Conservation (phyloP, 2,329 filamentous ascomycete species). For the Pyrenophora tritici-repentis region DNA sequence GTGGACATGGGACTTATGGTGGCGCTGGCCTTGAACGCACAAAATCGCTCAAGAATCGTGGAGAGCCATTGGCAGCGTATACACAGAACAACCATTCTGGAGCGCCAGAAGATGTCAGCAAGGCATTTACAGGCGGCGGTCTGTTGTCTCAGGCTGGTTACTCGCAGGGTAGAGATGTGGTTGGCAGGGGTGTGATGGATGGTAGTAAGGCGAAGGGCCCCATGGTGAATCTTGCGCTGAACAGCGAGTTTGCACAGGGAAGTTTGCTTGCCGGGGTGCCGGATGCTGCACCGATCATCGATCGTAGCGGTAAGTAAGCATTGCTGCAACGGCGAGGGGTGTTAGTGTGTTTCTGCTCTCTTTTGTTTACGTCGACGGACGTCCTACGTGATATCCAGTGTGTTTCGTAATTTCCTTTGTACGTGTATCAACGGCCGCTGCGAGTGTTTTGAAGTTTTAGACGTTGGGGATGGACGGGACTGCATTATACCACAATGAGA, state of each 20-base stretch:
- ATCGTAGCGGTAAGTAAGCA: slow-evolving; percentile 38
- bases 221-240: slow-evolving; percentile 51
- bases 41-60: slow-evolving; percentile 42
- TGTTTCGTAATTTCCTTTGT: background rate
- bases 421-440: background rate
- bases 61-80: slow-evolving; percentile 40
- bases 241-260: slow-evolving; percentile 51
- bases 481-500: background rate
- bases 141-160: slow-evolving; percentile 49
- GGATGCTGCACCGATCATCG: slow-evolving; percentile 45
- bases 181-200: slow-evolving; percentile 54
- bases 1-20: slow-evolving; percentile 33
- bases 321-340: background rate
- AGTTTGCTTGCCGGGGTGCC: slow-evolving; percentile 55
- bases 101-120: slow-evolving; percentile 38
- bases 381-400: slow-evolving; percentile 2
- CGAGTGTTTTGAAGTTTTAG: slow-evolving; percentile 1
- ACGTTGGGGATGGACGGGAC: background rate
- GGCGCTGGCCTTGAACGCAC: slow-evolving; percentile 39
- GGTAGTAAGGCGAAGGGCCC: slow-evolving; percentile 52
- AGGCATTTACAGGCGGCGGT: slow-evolving; percentile 53
- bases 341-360: background rate
- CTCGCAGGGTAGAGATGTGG: slow-evolving; percentile 45
- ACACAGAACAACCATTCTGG: slow-evolving; percentile 42
- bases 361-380: background rate